Conservation (phyloP, 176 grass and related monocot genomes). For the Stipa capillata region DNA sequence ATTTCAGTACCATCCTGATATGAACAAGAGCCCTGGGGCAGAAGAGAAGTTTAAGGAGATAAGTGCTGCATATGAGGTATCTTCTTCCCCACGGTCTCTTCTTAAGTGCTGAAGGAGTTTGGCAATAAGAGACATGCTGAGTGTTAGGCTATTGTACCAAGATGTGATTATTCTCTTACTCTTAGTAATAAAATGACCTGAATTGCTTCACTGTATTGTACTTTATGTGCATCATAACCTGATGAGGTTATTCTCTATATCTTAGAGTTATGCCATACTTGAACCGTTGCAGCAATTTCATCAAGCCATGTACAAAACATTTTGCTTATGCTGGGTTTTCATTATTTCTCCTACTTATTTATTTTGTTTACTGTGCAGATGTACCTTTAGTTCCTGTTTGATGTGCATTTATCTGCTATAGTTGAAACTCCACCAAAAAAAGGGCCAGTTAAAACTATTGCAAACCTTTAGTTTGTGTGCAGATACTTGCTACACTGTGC, state of each 20-base stretch:
- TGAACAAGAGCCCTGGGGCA: constrained; percentile 76
- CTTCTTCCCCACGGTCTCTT: too few relatives aligned
- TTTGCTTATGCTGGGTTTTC: background rate
- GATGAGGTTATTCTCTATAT: background rate
- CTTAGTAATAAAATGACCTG: background rate
- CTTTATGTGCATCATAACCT: background rate
- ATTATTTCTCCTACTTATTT: too few relatives aligned
- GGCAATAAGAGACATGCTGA: background rate
- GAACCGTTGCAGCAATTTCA: background rate
- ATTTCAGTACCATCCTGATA: constrained; percentile 88
- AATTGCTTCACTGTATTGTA: background rate
- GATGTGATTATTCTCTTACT: background rate
- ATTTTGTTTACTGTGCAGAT: too few relatives aligned
- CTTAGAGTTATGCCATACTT: background rate
- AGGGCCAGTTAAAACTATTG: background rate
- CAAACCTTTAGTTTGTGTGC: background rate
- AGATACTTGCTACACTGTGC: background rate
- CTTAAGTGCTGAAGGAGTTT: background rate
- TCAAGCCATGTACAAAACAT: background rate
- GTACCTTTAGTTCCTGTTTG: background rate
- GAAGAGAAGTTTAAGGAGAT: constrained; percentile 99
- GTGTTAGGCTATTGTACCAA: background rate
- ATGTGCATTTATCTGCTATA: background rate
- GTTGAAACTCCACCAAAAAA: background rate
- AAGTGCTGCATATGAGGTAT: constrained; percentile 97